These are phyloP conservation scores for Lycium ferocissimum DNA, from an alignment of 257 asterid species.

Conservation along the genomic window DNA sequence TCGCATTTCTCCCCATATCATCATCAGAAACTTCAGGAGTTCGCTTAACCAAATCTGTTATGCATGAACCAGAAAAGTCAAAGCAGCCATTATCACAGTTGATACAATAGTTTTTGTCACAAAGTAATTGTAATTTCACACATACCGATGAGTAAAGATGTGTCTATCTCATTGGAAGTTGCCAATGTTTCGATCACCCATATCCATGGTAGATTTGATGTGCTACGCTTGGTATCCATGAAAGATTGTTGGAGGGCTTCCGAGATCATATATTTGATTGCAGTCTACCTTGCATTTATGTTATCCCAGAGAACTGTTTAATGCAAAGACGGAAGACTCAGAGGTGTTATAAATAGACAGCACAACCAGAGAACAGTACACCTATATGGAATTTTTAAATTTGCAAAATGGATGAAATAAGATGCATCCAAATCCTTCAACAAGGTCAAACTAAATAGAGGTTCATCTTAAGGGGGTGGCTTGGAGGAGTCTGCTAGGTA, in stretches of 20 bases:
- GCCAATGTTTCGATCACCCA: conserved; percentile 43
- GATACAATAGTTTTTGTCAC: background rate
- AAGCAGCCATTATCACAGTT: conserved; percentile 26
- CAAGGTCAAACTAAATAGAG: background rate
- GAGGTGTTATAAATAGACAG: background rate
- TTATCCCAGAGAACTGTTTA: conserved; percentile 13
- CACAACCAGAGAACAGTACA: background rate
- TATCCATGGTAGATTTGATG: conserved; percentile 53
- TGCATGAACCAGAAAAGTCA: conserved; percentile 31
- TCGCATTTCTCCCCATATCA: conserved; percentile 54
- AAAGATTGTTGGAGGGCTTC: conserved; percentile 39
- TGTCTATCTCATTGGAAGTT: conserved; percentile 23
- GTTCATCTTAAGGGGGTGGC: background rate
- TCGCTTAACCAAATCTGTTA: conserved; percentile 55
- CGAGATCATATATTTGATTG: conserved; percentile 35
- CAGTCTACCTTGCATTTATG: background rate
- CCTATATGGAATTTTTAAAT: background rate
- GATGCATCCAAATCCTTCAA: background rate
- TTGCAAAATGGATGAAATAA: background rate
- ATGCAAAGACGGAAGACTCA: background rate
- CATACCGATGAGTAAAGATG: conserved; percentile 45
- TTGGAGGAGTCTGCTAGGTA: background rate
- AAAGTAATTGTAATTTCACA: conserved; percentile 15
- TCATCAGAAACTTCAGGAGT: conserved; percentile 50
- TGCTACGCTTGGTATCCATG: conserved; percentile 47